Base-by-base conservation (phyloP, 1,284 basidiomycete genomes). In the Ustilago xerochloae region DNA sequence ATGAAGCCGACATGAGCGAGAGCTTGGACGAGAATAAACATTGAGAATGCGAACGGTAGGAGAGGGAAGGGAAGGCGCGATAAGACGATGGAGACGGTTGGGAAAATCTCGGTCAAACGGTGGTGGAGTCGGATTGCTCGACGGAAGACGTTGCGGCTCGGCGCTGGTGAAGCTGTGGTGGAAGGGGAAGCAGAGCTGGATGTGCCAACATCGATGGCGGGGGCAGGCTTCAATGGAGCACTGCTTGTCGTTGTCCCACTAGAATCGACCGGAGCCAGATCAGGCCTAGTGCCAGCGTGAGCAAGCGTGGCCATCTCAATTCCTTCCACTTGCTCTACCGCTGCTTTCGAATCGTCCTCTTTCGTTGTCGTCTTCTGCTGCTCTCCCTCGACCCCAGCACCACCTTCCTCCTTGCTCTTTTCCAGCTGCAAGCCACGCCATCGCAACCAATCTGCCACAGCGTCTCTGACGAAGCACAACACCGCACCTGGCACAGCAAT, bases 11-110 rank as follows among this genome's bases (percentile, higher is more conserved):
- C 90, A 62, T 90, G 88, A 5, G 90, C 88, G 8, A 98, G 87
- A 0, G 89, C 92, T 81, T 96, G 91, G 56, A 97, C 93, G 48
- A 98, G 89, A 78, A 98, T 93, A 86, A 98, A 98, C 87, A 97
- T 94, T 6, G 91, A 91, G 83, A 98, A 94, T 0, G 94, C 93
- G 81, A 98, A 98, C 0, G 94, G 94, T 10, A 97, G 87, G 7
- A 98, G 89, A 10, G 89, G 88, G 64, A 93, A 88, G 0, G 93
- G 93, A 0, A 95, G 87, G 10, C 91, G 88, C 0, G 89, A 88
- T 2, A 91, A 84, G 0, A 92, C 90, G 16, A 88, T 89, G 77
- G 88, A 87, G 38, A 93, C 88, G 0, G 91, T 94, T 0, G 93
- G 94, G 81, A 94, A 92, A n/a, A 81, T 57, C 15, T 57, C 55